Percentiles rank a stretch among this genome's conserved stretches.
phyloP scores from a whole-genome alignment of 176 grass and related monocot species.

The Calamus simplicifolius region DNA sequence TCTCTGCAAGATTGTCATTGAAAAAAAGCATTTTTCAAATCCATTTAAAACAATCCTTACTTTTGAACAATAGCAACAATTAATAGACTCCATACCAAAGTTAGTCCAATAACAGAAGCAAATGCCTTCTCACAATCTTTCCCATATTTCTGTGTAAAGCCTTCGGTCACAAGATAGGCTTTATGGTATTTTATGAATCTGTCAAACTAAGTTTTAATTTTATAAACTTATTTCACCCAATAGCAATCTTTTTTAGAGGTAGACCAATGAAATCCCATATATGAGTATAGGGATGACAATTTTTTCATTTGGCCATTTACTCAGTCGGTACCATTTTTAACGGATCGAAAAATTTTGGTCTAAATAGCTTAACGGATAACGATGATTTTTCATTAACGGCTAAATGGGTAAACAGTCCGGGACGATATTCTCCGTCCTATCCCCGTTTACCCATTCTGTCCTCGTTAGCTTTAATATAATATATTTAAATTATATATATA shows the following conservation, averaged over 20 bases:
- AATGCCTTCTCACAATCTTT: neutral
- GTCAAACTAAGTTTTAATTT: neutral
- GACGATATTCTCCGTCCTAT: no score
- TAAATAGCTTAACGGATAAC: no score
- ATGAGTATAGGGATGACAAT: no score
- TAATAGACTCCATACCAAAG: neutral
- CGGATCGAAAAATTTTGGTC: no score
- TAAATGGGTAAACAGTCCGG: no score
- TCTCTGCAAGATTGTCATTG: no score
- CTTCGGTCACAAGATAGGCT: neutral
- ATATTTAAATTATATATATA: no score
- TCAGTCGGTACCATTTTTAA: no score
- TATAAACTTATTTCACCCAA: neutral
- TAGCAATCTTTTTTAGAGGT: neutral
- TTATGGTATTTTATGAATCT: neutral
- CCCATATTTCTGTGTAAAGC: neutral
- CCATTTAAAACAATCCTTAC: neutral
- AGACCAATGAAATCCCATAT: neutral
- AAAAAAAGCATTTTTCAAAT: neutral
- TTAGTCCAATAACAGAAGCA: neutral
- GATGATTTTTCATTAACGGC: no score
- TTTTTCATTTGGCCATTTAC: no score
- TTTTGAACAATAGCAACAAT: neutral
- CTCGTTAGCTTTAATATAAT: no score
- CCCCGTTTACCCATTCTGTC: no score